These are phyloP conservation scores for Candida gorgasii DNA, from an alignment of 805 yeast species.

Conservation along the genomic window DNA sequence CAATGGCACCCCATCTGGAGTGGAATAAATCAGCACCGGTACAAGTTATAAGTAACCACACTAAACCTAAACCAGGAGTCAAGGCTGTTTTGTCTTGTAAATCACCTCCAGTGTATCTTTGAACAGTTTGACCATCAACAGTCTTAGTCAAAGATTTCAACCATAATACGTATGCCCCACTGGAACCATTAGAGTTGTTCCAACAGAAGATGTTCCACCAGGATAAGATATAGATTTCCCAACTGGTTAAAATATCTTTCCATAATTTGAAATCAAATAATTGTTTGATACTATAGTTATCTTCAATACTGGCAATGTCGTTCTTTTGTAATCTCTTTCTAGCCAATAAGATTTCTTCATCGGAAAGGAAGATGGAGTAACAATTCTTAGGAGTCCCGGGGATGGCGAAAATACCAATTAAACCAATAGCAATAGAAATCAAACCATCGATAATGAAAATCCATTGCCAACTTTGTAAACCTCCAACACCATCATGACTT, in stretches of 20 bases:
- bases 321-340: slow-evolving; percentile 27
- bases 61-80: slow-evolving; percentile 45
- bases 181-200: slow-evolving; percentile 55
- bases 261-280: slow-evolving; percentile 49
- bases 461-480: slow-evolving; percentile 73
- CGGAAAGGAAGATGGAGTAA: slow-evolving; percentile 34
- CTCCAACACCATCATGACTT: slow-evolving; percentile 49
- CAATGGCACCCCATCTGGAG: slow-evolving; percentile 55
- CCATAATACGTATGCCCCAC: slow-evolving; percentile 56
- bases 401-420: slow-evolving; percentile 53
- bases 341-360: slow-evolving; percentile 37
- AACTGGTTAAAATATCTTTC: slow-evolving; percentile 52
- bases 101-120: slow-evolving; percentile 31
- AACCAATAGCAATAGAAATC: slow-evolving; percentile 57
- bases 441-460: slow-evolving; percentile 66
- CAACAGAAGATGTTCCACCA: slow-evolving; percentile 60
- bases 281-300: slow-evolving; percentile 25
- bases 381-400: slow-evolving; percentile 66
- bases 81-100: slow-evolving; percentile 46
- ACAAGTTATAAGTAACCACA: slow-evolving; percentile 41
- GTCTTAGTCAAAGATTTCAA: slow-evolving; percentile 34
- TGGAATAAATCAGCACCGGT: slow-evolving; percentile 41
- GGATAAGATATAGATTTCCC: slow-evolving; percentile 61
- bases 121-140: slow-evolving; percentile 21
- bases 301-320: slow-evolving; percentile 23